Base-by-base conservation (phyloP, 2,329 filamentous ascomycete genomes). In the Monosporascus sp. region DNA sequence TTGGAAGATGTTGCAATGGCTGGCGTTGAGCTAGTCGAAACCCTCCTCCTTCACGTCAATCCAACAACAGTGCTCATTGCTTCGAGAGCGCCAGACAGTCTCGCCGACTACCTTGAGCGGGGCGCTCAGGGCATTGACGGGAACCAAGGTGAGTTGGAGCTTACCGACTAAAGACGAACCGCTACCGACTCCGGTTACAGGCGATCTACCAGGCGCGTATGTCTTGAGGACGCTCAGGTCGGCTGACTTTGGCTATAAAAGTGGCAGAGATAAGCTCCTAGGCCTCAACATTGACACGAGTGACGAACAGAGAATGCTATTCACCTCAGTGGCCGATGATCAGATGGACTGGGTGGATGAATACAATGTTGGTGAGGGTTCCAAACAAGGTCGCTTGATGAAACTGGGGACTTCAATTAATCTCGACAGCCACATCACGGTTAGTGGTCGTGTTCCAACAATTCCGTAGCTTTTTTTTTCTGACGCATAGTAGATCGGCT, bases 1-100 rank as follows among this genome's bases (percentile, higher is more conserved):
- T 84, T 95, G 65, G 85, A 93, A 65, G 92, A 97, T 60, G 78
- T 89, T 9, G 77, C 81, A 17, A 76, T 83, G 59, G 86, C 85
- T 5, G 84, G 83, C n/a, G 67, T 82, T n/a, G 84, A 89, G 37
- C 73, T 86, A 14, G 73, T 88, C n/a, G 83, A 89, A 55, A 83
- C 79, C 5, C 70, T 85, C 20, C 65, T 85, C 42, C 60, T 79
- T 9, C 75, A 83, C 50, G 69, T 73, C 14, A 76, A 80, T 51
- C 82, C 83, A 17, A 84, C 79, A 0, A 76, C 73, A 0, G 66
- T 86, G 24, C 67, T 86, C 6, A 69, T 83, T 17, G 75, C 79
- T 0, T 68, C 74, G 25, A 74, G 76, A 36, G 70, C 75, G 22
- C 70, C 78, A 0, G 71, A 75, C 9, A 54, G 60, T 2, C 62